Conservation (phyloP, 352 stramenopile genomes). For the Aphanomyces astaci region DNA sequence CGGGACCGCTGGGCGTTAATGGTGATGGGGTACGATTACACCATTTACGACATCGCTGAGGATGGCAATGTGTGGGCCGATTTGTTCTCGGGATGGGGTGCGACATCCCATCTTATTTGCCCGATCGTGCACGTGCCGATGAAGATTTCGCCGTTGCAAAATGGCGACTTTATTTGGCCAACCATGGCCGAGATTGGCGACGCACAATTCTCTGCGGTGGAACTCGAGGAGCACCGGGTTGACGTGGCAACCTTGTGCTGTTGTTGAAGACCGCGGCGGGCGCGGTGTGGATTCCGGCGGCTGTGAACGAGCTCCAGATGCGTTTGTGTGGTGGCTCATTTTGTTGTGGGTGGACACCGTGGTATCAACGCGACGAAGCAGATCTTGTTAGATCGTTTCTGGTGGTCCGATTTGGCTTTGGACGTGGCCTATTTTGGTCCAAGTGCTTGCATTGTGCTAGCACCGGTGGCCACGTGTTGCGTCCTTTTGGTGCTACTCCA, state of each 20-base stretch:
- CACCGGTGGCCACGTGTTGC: no score
- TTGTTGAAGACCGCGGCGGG: background rate
- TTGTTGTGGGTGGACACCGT: background rate
- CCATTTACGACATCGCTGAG: constrained; percentile 17
- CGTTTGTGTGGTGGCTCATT: background rate
- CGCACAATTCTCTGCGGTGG: background rate
- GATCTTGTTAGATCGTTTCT: background rate
- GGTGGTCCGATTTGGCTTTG: background rate
- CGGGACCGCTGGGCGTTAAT: constrained; percentile 12
- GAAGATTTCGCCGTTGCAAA: no score
- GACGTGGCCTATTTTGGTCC: background rate
- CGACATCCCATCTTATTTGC: background rate
- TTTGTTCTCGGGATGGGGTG: constrained; percentile 21
- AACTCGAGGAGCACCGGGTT: background rate
- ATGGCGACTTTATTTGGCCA: background rate
- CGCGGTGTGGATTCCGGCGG: background rate
- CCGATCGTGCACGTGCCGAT: constrained; percentile 9
- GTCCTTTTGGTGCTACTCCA: no score
- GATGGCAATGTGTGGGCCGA: constrained; percentile 23
- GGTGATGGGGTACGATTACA: constrained; percentile 23
- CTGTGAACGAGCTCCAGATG: background rate
- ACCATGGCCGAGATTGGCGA: background rate
- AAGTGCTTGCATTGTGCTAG: background rate
- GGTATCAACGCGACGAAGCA: background rate
- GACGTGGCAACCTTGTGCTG: background rate